These are phyloP conservation scores for Chalciporus piperatoides DNA, from an alignment of 1,284 basidiomycete species.

Conservation along the genomic window DNA sequence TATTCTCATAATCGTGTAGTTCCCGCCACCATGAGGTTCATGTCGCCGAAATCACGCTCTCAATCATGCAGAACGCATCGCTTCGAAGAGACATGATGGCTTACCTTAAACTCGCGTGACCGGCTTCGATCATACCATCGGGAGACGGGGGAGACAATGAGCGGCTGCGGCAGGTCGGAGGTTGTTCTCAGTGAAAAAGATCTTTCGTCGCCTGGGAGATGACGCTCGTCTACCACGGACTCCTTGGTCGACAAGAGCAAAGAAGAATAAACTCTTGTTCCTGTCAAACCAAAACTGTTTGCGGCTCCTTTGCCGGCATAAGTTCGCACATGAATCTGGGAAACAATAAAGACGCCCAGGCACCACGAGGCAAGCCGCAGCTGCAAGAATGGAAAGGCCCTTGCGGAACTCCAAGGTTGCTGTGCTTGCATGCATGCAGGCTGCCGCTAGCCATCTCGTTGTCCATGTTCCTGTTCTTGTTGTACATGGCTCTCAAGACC, in stretches of 20 bases:
- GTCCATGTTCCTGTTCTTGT: neutral
- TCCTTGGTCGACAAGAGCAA: no score
- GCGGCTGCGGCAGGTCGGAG: no score
- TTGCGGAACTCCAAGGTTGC: neutral
- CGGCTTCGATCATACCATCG: no score
- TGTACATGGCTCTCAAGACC: neutral
- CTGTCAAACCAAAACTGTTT: neutral
- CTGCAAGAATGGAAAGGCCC: neutral
- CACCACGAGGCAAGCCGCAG: neutral
- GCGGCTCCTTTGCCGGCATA: neutral
- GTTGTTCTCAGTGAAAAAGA: no score
- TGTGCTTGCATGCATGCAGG: neutral
- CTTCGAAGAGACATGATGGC: neutral
- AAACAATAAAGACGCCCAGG: neutral
- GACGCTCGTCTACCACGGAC: no score
- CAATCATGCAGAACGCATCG: neutral
- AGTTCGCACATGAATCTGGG: neutral
- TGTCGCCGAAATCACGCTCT: neutral
- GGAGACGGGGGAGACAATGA: no score
- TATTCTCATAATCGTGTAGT: neutral
- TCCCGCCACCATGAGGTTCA: no score
- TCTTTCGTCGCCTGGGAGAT: no score
- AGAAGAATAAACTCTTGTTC: no score
- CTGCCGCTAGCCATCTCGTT: neutral
- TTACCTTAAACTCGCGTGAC: neutral